Percentiles rank a stretch among this genome's conserved stretches.
These are phyloP conservation scores for Pezizomycotina sp. DNA, from an alignment of 2,329 filamentous ascomycete species.

Conservation along the genomic window DNA sequence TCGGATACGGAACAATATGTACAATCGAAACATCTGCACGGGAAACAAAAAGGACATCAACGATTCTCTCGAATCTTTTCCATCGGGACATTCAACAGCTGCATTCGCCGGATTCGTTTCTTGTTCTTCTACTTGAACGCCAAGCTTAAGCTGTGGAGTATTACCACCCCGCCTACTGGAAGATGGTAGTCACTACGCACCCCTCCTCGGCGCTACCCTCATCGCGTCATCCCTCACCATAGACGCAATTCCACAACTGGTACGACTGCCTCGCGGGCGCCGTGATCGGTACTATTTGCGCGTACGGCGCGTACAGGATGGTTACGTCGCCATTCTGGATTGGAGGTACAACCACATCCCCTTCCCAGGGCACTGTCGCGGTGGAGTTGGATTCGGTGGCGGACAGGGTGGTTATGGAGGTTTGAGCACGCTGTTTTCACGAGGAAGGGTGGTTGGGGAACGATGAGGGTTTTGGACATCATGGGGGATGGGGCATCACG, in stretches of 20 bases:
- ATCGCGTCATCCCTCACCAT: slow-evolving; percentile 56
- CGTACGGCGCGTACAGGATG: slow-evolving; percentile 50
- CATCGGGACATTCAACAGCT: slow-evolving; percentile 56
- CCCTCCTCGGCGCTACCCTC: slow-evolving; percentile 48
- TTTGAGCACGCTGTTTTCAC: slow-evolving; percentile 43
- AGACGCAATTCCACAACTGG: slow-evolving; percentile 59
- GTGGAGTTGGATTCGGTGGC: slow-evolving; percentile 39
- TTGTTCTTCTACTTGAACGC: slow-evolving; percentile 60
- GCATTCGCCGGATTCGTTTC: slow-evolving; percentile 58
- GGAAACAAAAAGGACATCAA: slow-evolving; percentile 48
- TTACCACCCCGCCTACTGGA: slow-evolving; percentile 59
- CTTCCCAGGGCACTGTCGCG: slow-evolving; percentile 37
- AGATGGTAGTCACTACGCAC: slow-evolving; percentile 47
- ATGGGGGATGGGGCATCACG: too few relatives aligned
- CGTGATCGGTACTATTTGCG: slow-evolving; percentile 47
- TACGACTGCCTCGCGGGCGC: slow-evolving; percentile 55
- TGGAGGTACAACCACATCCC: slow-evolving; percentile 52
- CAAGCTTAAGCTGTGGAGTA: slow-evolving; percentile 48
- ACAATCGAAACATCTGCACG: slow-evolving; percentile 52
- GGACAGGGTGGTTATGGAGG: slow-evolving; percentile 32
- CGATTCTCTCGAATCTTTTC: slow-evolving; percentile 54
- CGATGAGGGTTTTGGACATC: too few relatives aligned
- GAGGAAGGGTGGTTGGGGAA: slow-evolving; percentile 44
- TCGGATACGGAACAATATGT: slow-evolving; percentile 45
- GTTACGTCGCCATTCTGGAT: slow-evolving; percentile 53